Conservation (phyloP, 495 filamentous ascomycete species). For the Annulohypoxylon bovei region DNA sequence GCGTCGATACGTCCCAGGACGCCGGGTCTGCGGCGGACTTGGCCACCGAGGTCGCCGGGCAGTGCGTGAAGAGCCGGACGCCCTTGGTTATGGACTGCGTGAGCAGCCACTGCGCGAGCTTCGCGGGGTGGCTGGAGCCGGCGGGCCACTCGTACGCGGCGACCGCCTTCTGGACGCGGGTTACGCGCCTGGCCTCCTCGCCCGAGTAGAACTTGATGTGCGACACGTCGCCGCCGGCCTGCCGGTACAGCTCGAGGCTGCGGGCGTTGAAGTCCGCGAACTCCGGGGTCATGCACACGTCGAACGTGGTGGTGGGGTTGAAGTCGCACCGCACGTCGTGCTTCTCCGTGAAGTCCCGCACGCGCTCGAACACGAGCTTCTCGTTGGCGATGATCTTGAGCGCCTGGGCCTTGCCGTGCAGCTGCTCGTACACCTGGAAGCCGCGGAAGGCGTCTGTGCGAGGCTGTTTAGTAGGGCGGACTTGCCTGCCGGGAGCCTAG, state of each 20-base stretch:
- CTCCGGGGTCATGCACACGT: slow-evolving; percentile 46
- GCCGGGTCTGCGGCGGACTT: slow-evolving; percentile 11
- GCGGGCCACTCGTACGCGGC: slow-evolving; percentile 48
- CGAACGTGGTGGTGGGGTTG: slow-evolving; percentile 46
- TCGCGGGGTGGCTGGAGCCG: slow-evolving; percentile 45
- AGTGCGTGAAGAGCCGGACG: slow-evolving; percentile 42
- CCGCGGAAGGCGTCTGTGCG: slow-evolving; percentile 46
- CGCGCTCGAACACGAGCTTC: slow-evolving; percentile 37
- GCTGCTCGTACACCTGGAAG: slow-evolving; percentile 39
- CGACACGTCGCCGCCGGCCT: slow-evolving; percentile 45
- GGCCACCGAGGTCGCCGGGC: slow-evolving; percentile 27
- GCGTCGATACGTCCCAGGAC: slow-evolving; percentile 29
- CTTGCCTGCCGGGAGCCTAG: too few relatives aligned
- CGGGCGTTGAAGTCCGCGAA: slow-evolving; percentile 45
- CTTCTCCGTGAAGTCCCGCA: slow-evolving; percentile 39
- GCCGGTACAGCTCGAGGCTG: slow-evolving; percentile 37
- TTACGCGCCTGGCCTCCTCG: slow-evolving; percentile 36
- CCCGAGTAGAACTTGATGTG: slow-evolving; percentile 45
- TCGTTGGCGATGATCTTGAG: slow-evolving; percentile 48
- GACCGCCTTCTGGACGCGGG: slow-evolving; percentile 34
- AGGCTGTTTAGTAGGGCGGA: background rate
- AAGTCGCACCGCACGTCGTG: slow-evolving; percentile 45
- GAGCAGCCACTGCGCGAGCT: slow-evolving; percentile 45
- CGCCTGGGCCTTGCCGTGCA: slow-evolving; percentile 43
- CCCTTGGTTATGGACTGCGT: slow-evolving; percentile 28